Evolutionary conservation across 345 rosid genomes (phyloP).

Genomic region (Arabis alpina): DNA sequence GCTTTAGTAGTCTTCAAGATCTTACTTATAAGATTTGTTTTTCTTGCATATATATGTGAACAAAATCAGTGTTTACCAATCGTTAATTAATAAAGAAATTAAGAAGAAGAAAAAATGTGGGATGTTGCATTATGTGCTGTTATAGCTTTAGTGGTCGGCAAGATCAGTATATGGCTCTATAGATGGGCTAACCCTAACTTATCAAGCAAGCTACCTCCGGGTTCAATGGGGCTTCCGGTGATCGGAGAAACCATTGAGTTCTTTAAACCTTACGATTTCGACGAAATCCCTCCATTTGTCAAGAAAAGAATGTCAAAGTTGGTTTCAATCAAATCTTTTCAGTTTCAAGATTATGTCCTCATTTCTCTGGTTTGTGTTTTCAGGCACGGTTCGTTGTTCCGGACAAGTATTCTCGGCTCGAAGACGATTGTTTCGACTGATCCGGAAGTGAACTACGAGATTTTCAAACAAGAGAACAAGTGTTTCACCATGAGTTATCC

Average conservation of each 20-base stretch:
- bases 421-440: conserved; percentile 49
- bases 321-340: not conserved
- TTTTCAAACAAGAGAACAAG: conserved; percentile 53
- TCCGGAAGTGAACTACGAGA: conserved; percentile 44
- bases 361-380: conserved; percentile 14
- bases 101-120: not conserved
- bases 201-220: conserved; percentile 44
- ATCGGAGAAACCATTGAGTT: conserved; percentile 44
- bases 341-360: not conserved
- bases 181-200: conserved; percentile 38
- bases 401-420: conserved; percentile 46
- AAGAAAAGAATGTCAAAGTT: conserved; percentile 37
- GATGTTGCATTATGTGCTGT: conserved; percentile 16
- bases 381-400: conserved; percentile 53
- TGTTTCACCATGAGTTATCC: conserved; percentile 43
- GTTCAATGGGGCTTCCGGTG: conserved; percentile 44
- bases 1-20: not conserved
- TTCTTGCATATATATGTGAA: conserved; percentile 2
- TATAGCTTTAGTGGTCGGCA: conserved; percentile 17
- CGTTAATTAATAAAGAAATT: not conserved
- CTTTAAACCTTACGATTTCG: conserved; percentile 26
- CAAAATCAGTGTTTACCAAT: not conserved
- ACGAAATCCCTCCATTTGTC: conserved; percentile 42
- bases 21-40: conserved; percentile 10
- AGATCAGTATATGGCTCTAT: conserved; percentile 39